Base-by-base conservation (phyloP, 2,329 filamentous ascomycete species). In the Huntiella moniliformis region DNA sequence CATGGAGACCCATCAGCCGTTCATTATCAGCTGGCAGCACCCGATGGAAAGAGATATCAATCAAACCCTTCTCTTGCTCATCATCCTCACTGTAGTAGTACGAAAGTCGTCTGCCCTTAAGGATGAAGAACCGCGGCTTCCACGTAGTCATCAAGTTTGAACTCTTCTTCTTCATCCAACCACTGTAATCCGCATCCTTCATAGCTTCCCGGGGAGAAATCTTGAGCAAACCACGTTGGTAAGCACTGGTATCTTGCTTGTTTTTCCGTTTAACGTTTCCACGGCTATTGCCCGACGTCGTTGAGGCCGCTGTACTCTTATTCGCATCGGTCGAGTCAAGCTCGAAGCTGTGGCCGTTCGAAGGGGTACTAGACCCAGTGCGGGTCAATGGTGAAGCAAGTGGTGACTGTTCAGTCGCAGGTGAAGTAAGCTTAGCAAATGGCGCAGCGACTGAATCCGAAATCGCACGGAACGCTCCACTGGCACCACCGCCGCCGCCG, bases 161-260 rank as follows among this genome's bases (percentile, higher is more conserved):
- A 50, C 85, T 94, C 62, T 92, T 87, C 71, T 98, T 98, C 68
- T 91, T 96, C 91, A 98, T 98, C 91, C 91, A 98, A 1, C 91
- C 91, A 56, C 80, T 88, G 60, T 94, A 96, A 57, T 98, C 88
- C 46, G 85, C 88, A 51, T 76, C 77, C 51, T 77, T 66, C 61
- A 94, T 91, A 50, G 88, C 86, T 57, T 94, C 84, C 46, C 77
- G 69, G 0, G 91, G 91, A 0, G 74, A 65, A 50, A 88, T 81
- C 61, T 87, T 86, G 54, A 82, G 73, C 36, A 96, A 65, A 0
- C 91, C 91, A 28, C 83, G 79, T 13, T 79, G 83, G 61, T 96
- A 98, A 1, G 91, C 91, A 56, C 87, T 95, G 0, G 91, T 98
- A 48, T 85, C 79, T 59, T 96, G 92, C 66, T 98, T 98, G 44